Base-by-base conservation (phyloP, 805 yeast genomes). In the Teunomyces panamensis region DNA sequence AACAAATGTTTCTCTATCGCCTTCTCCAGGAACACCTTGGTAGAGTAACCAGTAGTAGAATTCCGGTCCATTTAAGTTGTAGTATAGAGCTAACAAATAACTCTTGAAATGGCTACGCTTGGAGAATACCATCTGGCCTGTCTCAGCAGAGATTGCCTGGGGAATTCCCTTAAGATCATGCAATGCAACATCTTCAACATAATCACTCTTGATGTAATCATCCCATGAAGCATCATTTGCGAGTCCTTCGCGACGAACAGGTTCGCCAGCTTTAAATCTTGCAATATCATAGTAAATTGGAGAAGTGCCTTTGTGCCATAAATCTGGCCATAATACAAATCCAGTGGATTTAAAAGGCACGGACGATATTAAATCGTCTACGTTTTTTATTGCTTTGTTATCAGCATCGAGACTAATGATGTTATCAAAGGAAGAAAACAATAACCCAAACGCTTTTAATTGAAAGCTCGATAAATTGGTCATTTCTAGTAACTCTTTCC, bases 1-100 rank as follows among this genome's bases (percentile, higher is more conserved):
- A 13, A 64, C 62, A 49, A 64, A 63, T 3, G 73, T 68, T 42
- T 71, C 75, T 24, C 69, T 55, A 48, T 71, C 74, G 7, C 72
- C 73, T 4, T 45, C 49, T 0, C 71, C 72, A 14, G 58, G 61
- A 2, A 61, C 59, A 9, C 73, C 74, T 53, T 69, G 75, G 51
- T 63, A 69, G 2, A 71, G 45, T 34, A 71, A 55, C 9, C 52
- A 52, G 45, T 66, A 67, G 54, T 61, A 69, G 51, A 54, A 56
- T 1, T 49, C 45, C 1, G 62, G 58, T 1, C 72, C 71, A 49
- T 63, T 56, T 13, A 64, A 45, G 49, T 68, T 71, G 53, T 70
- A 70, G 52, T 69, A 71, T 13, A 67, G 49, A 1, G 73, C 52
- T 32, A 71, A 55, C n/a, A 64, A 44, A 35, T 68, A 57, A 13